Evolutionary conservation across 306 rosid genomes (phyloP), one percentile per base, ranked within the genome.

Genomic region (Cucumis hystrix): DNA sequence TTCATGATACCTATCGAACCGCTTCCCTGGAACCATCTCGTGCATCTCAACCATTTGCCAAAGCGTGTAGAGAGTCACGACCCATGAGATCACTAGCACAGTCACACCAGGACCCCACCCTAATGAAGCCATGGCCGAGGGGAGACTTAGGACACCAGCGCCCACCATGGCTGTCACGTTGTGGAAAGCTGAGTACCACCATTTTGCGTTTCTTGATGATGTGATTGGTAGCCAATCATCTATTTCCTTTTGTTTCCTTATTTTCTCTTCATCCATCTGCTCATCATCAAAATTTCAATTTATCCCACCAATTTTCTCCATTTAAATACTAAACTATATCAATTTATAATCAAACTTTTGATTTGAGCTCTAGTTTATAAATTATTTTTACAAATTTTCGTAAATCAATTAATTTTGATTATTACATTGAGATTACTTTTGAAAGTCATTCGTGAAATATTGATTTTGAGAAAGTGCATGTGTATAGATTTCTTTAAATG

Each of bases 21-120:
- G 82, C 73, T 78, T 89, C n/a, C 96, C 92, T 0, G 93, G 97
- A 28, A 90, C 91, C 90, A 86, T 89, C 74, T 92, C 97, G 71
- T 90, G 97, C 96, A 92, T 92, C 80, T 90, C 85, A 49, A 90
- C 90, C 96, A 92, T 92, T 86, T 92, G 92, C 92, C 92, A 92
- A 2, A 90, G 67, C 0, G 92, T 92, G 96, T 86, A 90, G 0
- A 90, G 33, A 14, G 96, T 87, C 39, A 92, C 86, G 23, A 88
- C 79, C 93, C 96, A 87, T 63, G 97, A 92, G 0, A 92, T 73
- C 2, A 88, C 61, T 37, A 92, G 39, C 25, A 87, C 54, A 21
- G 80, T 84, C 41, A 87, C 82, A 1, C 93, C 97, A 7, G 96
- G 96, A 33, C 93, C 96, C 97, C 93, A 92, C 75, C 96, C 96